A percentile compares a stretch with the other conserved stretches of the same genome.
These are phyloP conservation scores for Lodderomyces jiufengensis DNA, from an alignment of 1,139 yeast species.

Conservation along the genomic window DNA sequence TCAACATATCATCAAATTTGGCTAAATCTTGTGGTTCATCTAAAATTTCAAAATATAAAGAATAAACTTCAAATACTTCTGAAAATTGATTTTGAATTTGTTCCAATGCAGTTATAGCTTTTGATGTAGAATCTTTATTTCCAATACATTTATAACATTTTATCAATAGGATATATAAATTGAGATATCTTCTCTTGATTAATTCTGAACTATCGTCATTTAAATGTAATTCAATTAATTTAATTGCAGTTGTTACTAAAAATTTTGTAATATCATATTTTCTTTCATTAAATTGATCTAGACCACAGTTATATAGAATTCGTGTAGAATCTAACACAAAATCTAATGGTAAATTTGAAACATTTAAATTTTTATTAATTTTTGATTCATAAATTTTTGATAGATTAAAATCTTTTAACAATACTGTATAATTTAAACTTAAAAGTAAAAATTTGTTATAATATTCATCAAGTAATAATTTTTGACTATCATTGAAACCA, in stretches of 20 bases:
- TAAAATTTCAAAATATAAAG: slow-evolving; percentile 8
- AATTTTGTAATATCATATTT: slow-evolving; percentile 5
- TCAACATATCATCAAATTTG: slow-evolving; percentile 14
- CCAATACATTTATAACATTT: slow-evolving; percentile 8
- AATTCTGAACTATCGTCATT: slow-evolving; percentile 1
- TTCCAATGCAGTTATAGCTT: slow-evolving; percentile 7
- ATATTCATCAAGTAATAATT: slow-evolving; percentile 4
- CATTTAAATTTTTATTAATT: neutral
- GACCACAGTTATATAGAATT: slow-evolving; percentile 9
- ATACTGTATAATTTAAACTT: slow-evolving; percentile 8
- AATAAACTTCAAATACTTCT: slow-evolving; percentile 10
- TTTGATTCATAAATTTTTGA: slow-evolving; percentile 8
- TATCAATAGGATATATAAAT: slow-evolving; percentile 9
- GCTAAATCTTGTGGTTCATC: slow-evolving; percentile 1
- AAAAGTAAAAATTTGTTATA: slow-evolving; percentile 8
- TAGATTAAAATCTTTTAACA: slow-evolving; percentile 4
- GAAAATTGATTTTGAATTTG: slow-evolving; percentile 8
- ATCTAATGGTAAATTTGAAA: slow-evolving; percentile 1
- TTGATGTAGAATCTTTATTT: slow-evolving; percentile 2
- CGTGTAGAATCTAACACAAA: slow-evolving; percentile 11
- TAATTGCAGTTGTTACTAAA: slow-evolving; percentile 7
- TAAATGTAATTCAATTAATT: slow-evolving; percentile 7
- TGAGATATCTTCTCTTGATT: slow-evolving; percentile 8
- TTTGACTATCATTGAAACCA: slow-evolving; percentile 1
- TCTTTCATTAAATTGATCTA: slow-evolving; percentile 4